Evolutionary conservation across 1,284 basidiomycete species (phyloP).

Genomic region (Papiliotrema nemorosa): DNA sequence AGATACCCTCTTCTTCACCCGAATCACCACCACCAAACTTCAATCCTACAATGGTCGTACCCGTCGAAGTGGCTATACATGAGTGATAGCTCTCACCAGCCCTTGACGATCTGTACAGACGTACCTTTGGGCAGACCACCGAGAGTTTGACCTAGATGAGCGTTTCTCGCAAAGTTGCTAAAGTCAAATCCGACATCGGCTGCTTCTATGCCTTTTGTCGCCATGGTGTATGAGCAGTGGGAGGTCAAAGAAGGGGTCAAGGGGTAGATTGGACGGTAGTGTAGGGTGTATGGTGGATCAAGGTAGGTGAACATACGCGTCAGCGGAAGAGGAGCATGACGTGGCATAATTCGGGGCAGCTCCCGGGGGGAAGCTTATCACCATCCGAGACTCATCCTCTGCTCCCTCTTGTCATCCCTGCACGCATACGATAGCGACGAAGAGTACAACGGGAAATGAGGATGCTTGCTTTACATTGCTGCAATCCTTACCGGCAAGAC

Average conservation of each 20-base stretch:
- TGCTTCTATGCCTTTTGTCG: conserved; percentile 21
- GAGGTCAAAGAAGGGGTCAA: too few relatives aligned
- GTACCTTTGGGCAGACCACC: conserved; percentile 52
- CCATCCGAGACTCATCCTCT: too few relatives aligned
- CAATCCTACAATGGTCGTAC: conserved; percentile 94
- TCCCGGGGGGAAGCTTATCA: too few relatives aligned
- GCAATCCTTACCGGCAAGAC: too few relatives aligned
- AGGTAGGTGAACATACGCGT: neutral
- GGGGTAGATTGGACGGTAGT: neutral
- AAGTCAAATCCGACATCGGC: conserved; percentile 64
- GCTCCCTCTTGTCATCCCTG: too few relatives aligned
- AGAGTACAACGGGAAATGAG: too few relatives aligned
- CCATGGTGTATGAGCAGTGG: conserved; percentile 24
- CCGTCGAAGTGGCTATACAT: conserved; percentile 76
- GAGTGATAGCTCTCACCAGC: neutral
- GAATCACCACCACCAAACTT: conserved; percentile 62
- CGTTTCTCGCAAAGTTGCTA: conserved; percentile 69
- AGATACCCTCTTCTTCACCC: conserved; percentile 72
- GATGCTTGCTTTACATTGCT: too few relatives aligned
- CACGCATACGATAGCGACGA: too few relatives aligned
- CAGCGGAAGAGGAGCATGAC: too few relatives aligned
- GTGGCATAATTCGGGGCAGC: too few relatives aligned
- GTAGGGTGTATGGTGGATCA: neutral
- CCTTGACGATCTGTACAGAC: conserved; percentile 5
- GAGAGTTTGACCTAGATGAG: conserved; percentile 58